Evolutionary conservation across 148 eudicot genomes (phyloP).

Genomic region (Simmondsia chinensis): DNA sequence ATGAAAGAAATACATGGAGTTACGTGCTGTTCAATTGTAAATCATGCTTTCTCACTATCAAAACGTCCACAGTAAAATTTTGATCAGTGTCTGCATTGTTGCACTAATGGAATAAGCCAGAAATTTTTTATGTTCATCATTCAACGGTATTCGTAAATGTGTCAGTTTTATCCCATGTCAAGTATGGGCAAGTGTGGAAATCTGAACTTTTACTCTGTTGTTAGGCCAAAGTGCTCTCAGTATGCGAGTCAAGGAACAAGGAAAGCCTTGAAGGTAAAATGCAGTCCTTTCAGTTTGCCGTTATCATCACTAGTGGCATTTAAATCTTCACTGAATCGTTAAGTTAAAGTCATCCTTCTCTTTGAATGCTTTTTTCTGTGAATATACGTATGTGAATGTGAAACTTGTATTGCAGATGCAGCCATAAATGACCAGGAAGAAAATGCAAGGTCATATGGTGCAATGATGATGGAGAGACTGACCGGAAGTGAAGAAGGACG

Average conservation of each 20-base stretch:
- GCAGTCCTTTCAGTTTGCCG: background rate
- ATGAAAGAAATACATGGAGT: too few species aligned
- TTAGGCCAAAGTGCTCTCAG: constrained; percentile 72
- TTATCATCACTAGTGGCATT: background rate
- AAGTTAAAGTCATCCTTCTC: constrained; percentile 2
- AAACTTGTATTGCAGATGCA: constrained; percentile 32
- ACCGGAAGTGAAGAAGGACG: constrained; percentile 73
- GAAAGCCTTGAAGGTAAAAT: constrained; percentile 50
- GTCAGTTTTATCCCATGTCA: too few species aligned
- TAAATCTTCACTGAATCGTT: too few species aligned
- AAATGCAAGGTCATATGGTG: constrained; percentile 79
- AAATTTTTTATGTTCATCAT: too few species aligned
- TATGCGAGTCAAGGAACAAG: constrained; percentile 58
- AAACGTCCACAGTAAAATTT: too few species aligned
- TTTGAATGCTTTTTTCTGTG: background rate
- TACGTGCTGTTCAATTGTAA: too few species aligned
- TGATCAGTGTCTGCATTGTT: too few species aligned
- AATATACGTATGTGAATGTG: constrained; percentile 1
- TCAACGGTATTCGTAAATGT: too few species aligned
- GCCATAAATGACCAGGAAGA: constrained; percentile 36
- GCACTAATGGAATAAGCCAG: too few species aligned
- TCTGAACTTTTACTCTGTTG: background rate
- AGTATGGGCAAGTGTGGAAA: too few species aligned
- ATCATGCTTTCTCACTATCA: too few species aligned
- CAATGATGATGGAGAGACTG: constrained; percentile 85